Base-by-base conservation (phyloP, 495 filamentous ascomycete genomes). In the Hypoxylon fuscum region DNA sequence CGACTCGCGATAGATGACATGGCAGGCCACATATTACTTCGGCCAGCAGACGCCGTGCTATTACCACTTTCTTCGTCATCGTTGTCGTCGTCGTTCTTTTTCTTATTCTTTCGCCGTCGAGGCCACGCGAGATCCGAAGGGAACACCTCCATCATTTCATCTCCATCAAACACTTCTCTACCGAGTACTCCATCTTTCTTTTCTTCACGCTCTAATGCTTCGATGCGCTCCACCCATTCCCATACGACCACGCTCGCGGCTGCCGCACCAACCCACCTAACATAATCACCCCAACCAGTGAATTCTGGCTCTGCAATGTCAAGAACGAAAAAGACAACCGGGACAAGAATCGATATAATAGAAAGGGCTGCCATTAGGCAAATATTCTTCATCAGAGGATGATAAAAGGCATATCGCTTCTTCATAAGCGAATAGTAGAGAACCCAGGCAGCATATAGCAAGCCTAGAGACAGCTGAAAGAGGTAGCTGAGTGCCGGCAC, bases 171-270 rank as follows among this genome's bases (percentile, higher is more conserved):
- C 0, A 98, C 86, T 70, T 98, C 95, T 58, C 95, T 80, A 15
- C 95, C 95, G 2, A 98, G 80, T 20, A 98, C 94, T 7, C 95
- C 96, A 59, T 96, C 95, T 72, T 96, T 96, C 68, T 91, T 91
- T 66, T 98, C 95, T 68, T 98, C 94, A 48, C 95, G 85, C 74
- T 98, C 95, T 44, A 98, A 76, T 0, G 92, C 92, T 72, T 98
- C 95, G 49, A 98, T 98, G n/a, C 96, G 84, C 72, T 98, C 95
- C 14, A 98, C 95, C 95, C 95, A 98, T 74, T 98, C 95, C 95
- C 95, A 98, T 1, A 98, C 95, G 12, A 98, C 90, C 15, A 97
- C 95, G 76, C 93, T 97, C 6, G 95, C 96, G 1, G 93, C 92
- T 0, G 93, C 93, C 1, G 96, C 95, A 25, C 95, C 96, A 38